phyloP scores from a whole-genome alignment of 805 yeast species.

The Kodamaea kaohsiungensis region DNA sequence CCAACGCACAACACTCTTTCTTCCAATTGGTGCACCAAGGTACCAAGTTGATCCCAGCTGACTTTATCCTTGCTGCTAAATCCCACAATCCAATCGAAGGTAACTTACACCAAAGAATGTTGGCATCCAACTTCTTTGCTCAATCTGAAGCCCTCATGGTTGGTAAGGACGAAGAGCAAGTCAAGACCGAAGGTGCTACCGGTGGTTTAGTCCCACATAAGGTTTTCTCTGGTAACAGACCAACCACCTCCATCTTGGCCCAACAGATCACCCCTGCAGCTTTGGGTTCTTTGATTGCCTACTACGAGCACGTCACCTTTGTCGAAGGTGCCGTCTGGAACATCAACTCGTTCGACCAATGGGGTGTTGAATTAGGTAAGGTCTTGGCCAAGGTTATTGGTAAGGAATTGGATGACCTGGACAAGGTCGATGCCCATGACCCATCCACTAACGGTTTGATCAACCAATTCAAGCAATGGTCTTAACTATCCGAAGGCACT shows the following conservation, averaged over 20 bases:
- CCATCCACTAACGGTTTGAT: slow-evolving; percentile 89
- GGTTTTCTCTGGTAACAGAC: slow-evolving; percentile 97
- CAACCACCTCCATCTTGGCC: slow-evolving; percentile 95
- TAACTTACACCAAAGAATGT: slow-evolving; percentile 95
- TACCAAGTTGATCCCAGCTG: slow-evolving; percentile 95
- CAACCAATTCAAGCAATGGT: slow-evolving; percentile 93
- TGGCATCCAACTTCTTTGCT: slow-evolving; percentile 98
- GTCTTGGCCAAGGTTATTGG: slow-evolving; percentile 95
- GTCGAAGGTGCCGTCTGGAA: slow-evolving; percentile 99
- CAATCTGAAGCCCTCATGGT: slow-evolving; percentile 98
- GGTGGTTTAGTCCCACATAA: slow-evolving; percentile 92
- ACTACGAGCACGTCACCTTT: slow-evolving; percentile 96
- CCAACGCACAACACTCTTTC: slow-evolving; percentile 98
- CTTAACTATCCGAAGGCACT: slow-evolving; percentile 14
- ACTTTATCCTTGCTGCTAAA: slow-evolving; percentile 94
- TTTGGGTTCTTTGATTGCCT: slow-evolving; percentile 93
- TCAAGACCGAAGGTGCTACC: slow-evolving; percentile 85
- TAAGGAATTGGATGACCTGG: slow-evolving; percentile 71
- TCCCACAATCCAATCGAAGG: slow-evolving; percentile 96
- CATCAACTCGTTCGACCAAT: slow-evolving; percentile 98
- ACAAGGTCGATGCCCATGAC: slow-evolving; percentile 69
- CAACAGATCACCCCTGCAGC: slow-evolving; percentile 97
- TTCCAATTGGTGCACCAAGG: slow-evolving; percentile 99
- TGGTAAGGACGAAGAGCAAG: slow-evolving; percentile 85
- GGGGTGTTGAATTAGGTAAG: slow-evolving; percentile 99